Conservation (phyloP, 495 filamentous ascomycete species). For the Durotheca rogersii region DNA sequence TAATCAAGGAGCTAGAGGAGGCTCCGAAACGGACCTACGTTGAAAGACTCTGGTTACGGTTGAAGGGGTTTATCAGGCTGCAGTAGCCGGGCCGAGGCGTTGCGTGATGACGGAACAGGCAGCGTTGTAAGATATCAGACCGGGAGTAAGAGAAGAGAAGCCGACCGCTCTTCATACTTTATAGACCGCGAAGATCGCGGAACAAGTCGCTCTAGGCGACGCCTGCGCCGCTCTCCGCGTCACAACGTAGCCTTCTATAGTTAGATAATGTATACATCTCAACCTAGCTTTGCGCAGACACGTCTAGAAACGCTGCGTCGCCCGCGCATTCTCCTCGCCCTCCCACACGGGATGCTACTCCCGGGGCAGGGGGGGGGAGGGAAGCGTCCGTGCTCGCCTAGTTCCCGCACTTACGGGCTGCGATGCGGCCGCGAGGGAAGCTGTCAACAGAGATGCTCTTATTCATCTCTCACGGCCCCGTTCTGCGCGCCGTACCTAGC, state of each 20-base stretch:
- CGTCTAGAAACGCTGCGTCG: no score
- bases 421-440: no score
- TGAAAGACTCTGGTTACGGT: constrained; percentile 54
- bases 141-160: constrained; percentile 1
- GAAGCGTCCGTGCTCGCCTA: no score
- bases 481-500: no score
- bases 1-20: constrained; percentile 71
- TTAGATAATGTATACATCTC: constrained; percentile 1
- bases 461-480: no score
- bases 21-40: constrained; percentile 64
- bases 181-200: not conserved
- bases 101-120: not conserved
- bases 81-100: constrained; percentile 18
- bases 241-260: not conserved
- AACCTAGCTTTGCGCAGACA: no score
- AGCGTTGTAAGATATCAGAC: constrained; percentile 6
- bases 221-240: not conserved
- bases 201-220: not conserved
- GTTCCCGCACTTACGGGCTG: no score
- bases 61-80: constrained; percentile 66
- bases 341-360: no score
- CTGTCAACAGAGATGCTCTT: no score
- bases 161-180: not conserved
- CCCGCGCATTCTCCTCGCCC: no score
- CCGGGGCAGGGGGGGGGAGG: no score